These are phyloP conservation scores for Linum usitatissimum DNA, from an alignment of 345 rosid species.

Conservation along the genomic window DNA sequence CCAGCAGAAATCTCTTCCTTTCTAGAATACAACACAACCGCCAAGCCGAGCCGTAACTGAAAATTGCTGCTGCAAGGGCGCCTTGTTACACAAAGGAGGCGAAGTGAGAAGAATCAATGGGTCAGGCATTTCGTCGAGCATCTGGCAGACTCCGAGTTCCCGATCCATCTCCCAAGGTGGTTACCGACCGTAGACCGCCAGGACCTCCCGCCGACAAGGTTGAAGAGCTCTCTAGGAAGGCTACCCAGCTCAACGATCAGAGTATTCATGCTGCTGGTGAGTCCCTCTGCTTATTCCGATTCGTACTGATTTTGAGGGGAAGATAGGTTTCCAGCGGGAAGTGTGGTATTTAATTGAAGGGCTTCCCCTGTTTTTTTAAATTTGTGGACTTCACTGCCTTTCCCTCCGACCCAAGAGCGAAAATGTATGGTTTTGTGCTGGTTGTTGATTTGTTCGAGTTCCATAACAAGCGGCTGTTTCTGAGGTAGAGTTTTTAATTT, in stretches of 20 bases:
- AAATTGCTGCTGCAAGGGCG: neutral
- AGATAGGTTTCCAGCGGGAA: neutral
- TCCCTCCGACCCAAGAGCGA: neutral
- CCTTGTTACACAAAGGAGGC: neutral
- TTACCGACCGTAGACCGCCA: conserved; percentile 28
- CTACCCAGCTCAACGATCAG: conserved; percentile 7
- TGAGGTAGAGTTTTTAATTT: neutral
- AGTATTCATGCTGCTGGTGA: conserved; percentile 16
- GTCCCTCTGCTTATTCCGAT: neutral
- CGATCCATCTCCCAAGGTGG: conserved; percentile 31
- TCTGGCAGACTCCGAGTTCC: conserved; percentile 46
- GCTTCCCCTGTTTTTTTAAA: neutral
- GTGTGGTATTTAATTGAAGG: neutral
- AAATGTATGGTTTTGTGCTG: neutral
- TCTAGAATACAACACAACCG: neutral
- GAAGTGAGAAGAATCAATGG: conserved; percentile 31
- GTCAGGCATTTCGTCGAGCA: conserved; percentile 99
- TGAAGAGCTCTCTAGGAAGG: conserved; percentile 17
- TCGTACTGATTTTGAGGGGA: neutral
- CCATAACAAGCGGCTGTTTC: neutral
- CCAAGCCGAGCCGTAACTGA: neutral
- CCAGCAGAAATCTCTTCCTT: neutral
- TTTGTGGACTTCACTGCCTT: neutral
- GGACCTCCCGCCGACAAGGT: conserved; percentile 19
- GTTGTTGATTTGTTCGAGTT: neutral